A percentile compares a stretch with the other conserved stretches of the same genome.
Conservation (phyloP, 495 filamentous ascomycete species). For the Bryoglossum gracile region DNA sequence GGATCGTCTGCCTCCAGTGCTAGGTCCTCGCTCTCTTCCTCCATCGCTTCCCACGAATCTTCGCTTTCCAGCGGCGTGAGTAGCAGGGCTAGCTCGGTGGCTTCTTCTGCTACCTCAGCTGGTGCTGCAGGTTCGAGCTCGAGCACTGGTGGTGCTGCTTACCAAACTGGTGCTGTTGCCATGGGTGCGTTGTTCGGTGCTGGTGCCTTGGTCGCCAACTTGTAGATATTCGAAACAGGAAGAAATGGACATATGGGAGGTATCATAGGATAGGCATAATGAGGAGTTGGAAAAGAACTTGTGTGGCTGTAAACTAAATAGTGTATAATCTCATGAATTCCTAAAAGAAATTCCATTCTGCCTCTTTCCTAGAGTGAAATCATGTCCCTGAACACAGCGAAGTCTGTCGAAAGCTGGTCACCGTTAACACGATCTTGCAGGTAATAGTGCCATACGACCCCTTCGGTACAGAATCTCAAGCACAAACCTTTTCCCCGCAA, state of each 20-base stretch:
- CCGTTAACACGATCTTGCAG: no score
- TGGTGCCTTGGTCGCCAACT: conserved; percentile 26
- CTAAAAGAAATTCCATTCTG: no score
- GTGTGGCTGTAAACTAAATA: no score
- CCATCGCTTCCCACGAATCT: background rate
- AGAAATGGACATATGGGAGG: background rate
- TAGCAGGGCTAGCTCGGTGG: conserved; percentile 18
- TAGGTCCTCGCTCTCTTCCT: conserved; percentile 24
- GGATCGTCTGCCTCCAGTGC: conserved; percentile 1
- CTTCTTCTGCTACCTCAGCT: conserved; percentile 6
- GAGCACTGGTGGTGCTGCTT: conserved; percentile 16
- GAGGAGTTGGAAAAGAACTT: background rate
- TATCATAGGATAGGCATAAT: background rate
- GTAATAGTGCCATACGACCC: no score
- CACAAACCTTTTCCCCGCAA: no score
- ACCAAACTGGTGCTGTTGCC: conserved; percentile 30
- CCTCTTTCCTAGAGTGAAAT: no score
- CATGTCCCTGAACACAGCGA: no score
- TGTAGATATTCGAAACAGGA: conserved; percentile 8
- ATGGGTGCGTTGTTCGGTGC: conserved; percentile 33
- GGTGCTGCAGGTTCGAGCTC: conserved; percentile 12
- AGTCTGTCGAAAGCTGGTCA: no score
- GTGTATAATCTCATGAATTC: no score
- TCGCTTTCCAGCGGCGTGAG: conserved; percentile 9
- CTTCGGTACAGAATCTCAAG: no score